Evolutionary conservation across 257 asterid species (phyloP), one percentile per base, ranked within the genome.

Genomic region (Fraxinus anomala): DNA sequence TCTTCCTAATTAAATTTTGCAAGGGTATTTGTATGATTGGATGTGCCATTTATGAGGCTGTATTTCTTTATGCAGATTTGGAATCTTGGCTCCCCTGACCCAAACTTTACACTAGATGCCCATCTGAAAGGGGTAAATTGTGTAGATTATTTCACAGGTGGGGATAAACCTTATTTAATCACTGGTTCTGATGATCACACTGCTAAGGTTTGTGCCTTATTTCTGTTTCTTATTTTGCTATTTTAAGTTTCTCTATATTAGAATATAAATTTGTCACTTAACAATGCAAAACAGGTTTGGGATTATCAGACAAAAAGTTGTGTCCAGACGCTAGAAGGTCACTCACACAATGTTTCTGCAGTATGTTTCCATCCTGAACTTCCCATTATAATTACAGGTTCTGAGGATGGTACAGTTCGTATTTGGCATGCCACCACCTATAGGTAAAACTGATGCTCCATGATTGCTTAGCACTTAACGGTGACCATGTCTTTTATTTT

Each of bases 71-170:
- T 77, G 70, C 77, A 96, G 99, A 92, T 96, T 77, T 96, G 99
- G 98, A 96, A 96, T 82, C 99, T 96, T 83, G 98, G 99, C 74
- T 93, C 99, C 76, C 98, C 99, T 76, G 99, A 96, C 81, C 98
- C 98, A 54, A 96, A 96, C 86, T 96, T 96, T 86, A 96, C 99
- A 3, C 88, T 96, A 77, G 99, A 93, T 85, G 98, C 98, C n/a
- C 99, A 96, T 74, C 68, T 91, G 85, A 96, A 96, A 88, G 98
- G 99, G 71, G 99, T 96, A 72, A 96, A 96, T 65, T 96, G 98
- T 85, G 98, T 96, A 26, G 99, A 96, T 82, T 96, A 96, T 85
- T 96, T 96, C 80, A 93, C 97, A 68, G 98, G 97, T 70, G 99
- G 99, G 73, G 99, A 96, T 81, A 96, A 96, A 79, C 99, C 99